Conservation (phyloP, 1,284 basidiomycete genomes). For the Mrakiaceae sp. region DNA sequence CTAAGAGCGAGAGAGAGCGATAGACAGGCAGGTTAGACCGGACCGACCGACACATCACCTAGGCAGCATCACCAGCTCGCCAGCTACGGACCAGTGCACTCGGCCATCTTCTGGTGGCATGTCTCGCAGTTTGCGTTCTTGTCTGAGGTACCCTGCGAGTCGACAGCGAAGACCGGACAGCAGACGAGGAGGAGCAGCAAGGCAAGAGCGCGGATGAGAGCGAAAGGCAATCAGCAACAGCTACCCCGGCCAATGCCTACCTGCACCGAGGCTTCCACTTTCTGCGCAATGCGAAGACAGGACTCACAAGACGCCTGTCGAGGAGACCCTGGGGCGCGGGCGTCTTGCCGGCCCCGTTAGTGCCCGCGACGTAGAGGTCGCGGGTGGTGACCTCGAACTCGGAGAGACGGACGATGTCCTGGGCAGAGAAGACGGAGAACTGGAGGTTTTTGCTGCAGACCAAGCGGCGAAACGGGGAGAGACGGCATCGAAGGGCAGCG, state of each 20-base stretch:
- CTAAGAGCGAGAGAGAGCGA: neutral
- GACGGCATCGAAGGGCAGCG: slow-evolving; percentile 1
- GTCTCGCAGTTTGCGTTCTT: slow-evolving; percentile 90
- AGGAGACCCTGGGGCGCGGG: slow-evolving; percentile 87
- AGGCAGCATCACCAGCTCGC: neutral
- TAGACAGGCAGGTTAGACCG: neutral
- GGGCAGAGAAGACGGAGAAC: slow-evolving; percentile 80
- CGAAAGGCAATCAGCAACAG: neutral
- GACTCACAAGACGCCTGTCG: slow-evolving; percentile 66
- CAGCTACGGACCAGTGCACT: slow-evolving; percentile 58
- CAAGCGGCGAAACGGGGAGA: too few relatives aligned
- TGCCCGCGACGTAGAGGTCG: slow-evolving; percentile 62
- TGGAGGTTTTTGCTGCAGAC: slow-evolving; percentile 72
- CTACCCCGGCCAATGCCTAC: too few relatives aligned
- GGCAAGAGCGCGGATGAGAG: neutral
- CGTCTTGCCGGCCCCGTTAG: slow-evolving; percentile 35
- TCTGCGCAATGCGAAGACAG: slow-evolving; percentile 17
- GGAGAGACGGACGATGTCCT: slow-evolving; percentile 84
- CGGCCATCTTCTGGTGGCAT: slow-evolving; percentile 80
- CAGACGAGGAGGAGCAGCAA: neutral
- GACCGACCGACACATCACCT: neutral
- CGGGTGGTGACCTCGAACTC: slow-evolving; percentile 89
- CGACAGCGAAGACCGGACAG: neutral
- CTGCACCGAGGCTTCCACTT: too few relatives aligned
- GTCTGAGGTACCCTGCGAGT: slow-evolving; percentile 76